phyloP scores from a whole-genome alignment of 1,139 yeast genomes.

The Hansenula lynferdii region DNA sequence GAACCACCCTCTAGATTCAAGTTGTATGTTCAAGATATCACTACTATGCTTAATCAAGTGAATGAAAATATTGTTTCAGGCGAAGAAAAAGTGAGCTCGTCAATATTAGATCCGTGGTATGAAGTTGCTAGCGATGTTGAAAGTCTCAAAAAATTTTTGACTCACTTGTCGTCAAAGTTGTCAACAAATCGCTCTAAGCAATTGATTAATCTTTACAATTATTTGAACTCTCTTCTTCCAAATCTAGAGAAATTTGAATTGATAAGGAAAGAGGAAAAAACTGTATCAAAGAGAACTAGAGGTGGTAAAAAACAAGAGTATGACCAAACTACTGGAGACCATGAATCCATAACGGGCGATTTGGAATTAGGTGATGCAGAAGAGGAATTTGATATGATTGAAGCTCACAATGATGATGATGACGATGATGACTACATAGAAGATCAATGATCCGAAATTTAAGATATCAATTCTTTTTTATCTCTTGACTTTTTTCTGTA shows the following conservation, averaged over 20 bases:
- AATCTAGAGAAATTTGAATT: conserved; percentile 14
- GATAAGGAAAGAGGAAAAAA: conserved; percentile 9
- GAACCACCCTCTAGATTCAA: conserved; percentile 37
- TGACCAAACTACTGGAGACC: no score
- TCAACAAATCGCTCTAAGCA: conserved; percentile 11
- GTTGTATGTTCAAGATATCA: conserved; percentile 47
- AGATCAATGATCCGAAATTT: conserved; percentile 5
- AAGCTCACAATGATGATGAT: conserved; percentile 8
- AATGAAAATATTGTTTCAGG: not conserved
- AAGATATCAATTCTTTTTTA: not conserved
- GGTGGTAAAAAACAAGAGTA: no score
- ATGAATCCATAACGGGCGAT: no score
- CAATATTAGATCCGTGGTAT: conserved; percentile 34
- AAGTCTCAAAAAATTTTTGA: conserved; percentile 32
- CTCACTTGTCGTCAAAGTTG: conserved; percentile 25
- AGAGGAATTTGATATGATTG: conserved; percentile 9
- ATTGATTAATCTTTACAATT: conserved; percentile 6
- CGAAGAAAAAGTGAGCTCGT: no score
- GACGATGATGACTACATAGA: conserved; percentile 11
- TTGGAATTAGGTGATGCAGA: conserved; percentile 8
- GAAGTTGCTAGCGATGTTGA: conserved; percentile 37
- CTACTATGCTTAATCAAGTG: conserved; percentile 28
- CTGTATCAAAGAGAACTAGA: conserved; percentile 12
- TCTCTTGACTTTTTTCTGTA: conserved; percentile 5
- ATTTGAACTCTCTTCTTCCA: conserved; percentile 11